Evolutionary conservation across 331 rosid species (phyloP).

Genomic region (Quercus phellos): DNA sequence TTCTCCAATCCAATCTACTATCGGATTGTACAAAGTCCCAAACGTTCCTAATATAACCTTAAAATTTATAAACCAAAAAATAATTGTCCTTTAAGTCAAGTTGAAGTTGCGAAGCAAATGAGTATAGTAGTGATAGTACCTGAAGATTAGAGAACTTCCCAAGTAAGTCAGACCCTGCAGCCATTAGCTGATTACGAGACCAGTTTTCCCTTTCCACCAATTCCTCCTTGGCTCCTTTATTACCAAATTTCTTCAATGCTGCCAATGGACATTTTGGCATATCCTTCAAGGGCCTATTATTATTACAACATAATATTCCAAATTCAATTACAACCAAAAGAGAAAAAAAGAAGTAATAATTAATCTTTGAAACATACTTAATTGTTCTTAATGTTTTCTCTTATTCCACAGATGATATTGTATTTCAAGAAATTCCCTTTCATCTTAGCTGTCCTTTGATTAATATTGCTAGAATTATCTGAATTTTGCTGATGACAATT

Average conservation of each 20-base stretch:
- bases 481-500: background rate
- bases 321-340: background rate
- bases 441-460: background rate
- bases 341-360: too few species aligned
- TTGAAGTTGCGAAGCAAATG: background rate
- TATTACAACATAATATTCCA: background rate
- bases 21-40: too few species aligned
- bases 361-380: too few species aligned
- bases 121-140: conserved; percentile 29
- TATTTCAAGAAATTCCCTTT: background rate
- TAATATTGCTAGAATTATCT: background rate
- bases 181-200: conserved; percentile 86
- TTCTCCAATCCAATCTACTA: too few species aligned
- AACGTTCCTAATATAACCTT: too few species aligned
- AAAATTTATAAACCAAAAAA: too few species aligned
- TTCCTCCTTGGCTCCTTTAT: conserved; percentile 14
- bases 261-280: conserved; percentile 59
- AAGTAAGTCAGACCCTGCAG: conserved; percentile 81
- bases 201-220: conserved; percentile 61
- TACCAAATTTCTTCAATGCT: conserved; percentile 17
- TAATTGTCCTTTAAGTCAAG: too few species aligned
- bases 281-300: conserved; percentile 55
- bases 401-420: background rate
- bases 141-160: conserved; percentile 80
- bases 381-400: background rate